Evolutionary conservation across 1,139 yeast genomes (phyloP).

Genomic region (Geotrichum bryndzae): DNA sequence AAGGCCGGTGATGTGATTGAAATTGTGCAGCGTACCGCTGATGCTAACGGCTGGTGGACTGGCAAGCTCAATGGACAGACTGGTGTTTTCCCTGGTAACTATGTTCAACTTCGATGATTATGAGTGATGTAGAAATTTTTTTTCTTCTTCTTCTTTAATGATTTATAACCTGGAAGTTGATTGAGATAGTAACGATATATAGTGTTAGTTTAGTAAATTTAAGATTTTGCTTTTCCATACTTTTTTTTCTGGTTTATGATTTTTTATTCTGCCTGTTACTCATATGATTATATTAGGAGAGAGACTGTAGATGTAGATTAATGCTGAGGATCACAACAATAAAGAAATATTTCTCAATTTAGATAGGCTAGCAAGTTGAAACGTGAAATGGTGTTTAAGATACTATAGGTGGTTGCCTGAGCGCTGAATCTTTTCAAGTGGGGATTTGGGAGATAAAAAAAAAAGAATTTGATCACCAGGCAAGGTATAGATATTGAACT

Average conservation of each 20-base stretch:
- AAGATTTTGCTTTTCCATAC: not conserved
- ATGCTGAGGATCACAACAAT: too few species aligned
- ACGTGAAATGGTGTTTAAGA: too few species aligned
- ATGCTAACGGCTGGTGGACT: constrained; percentile 97
- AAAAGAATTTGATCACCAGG: too few species aligned
- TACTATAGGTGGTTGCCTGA: too few species aligned
- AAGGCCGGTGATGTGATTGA: constrained; percentile 85
- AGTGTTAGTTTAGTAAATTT: not conserved
- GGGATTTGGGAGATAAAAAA: too few species aligned
- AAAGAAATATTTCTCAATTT: too few species aligned
- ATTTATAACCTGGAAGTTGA: not conserved
- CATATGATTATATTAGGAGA: too few species aligned
- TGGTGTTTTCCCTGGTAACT: constrained; percentile 95
- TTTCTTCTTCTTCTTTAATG: not conserved
- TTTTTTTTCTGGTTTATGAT: not conserved
- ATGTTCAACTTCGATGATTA: constrained; percentile 56
- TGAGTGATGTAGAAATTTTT: not conserved
- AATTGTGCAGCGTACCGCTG: constrained; percentile 72
- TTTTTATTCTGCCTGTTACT: not conserved
- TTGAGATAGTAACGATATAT: not conserved
- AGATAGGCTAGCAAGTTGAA: too few species aligned
- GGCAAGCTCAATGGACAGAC: constrained; percentile 80
- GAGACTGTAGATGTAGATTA: too few species aligned
- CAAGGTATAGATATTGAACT: too few species aligned
- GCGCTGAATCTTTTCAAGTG: too few species aligned